A percentile compares a stretch with the other conserved stretches of the same genome.
These are phyloP conservation scores for Aspergillus panamensis DNA, from an alignment of 495 filamentous ascomycete species.

Conservation along the genomic window DNA sequence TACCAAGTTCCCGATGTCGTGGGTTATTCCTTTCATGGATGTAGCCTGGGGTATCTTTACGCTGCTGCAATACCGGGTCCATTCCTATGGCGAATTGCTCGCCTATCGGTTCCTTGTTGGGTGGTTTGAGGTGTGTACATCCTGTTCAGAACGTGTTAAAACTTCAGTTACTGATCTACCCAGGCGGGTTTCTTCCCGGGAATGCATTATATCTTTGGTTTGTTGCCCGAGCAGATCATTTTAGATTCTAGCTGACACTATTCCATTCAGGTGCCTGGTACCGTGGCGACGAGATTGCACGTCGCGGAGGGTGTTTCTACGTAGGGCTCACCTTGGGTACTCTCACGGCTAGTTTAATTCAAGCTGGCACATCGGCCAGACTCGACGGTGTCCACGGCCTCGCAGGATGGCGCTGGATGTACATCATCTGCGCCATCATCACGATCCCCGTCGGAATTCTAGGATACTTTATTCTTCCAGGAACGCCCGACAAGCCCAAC, in stretches of 20 bases:
- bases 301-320: constrained; percentile 49
- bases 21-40: constrained; percentile 40
- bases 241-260: neutral
- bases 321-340: constrained; percentile 47
- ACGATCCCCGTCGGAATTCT: constrained; percentile 48
- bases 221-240: constrained; percentile 37
- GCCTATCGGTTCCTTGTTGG: constrained; percentile 76
- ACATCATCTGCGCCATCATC: constrained; percentile 49
- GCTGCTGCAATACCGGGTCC: constrained; percentile 41
- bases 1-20: constrained; percentile 46
- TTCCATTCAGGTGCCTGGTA: constrained; percentile 28
- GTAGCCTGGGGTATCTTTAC: constrained; percentile 48
- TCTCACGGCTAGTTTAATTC: constrained; percentile 49
- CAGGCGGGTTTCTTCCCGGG: constrained; percentile 43
- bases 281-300: constrained; percentile 38
- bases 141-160: neutral
- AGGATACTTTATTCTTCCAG: constrained; percentile 39
- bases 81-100: constrained; percentile 30
- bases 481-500: constrained; percentile 45
- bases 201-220: constrained; percentile 46
- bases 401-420: constrained; percentile 54
- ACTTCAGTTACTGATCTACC: neutral
- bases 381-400: constrained; percentile 47
- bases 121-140: constrained; percentile 64
- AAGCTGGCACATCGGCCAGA: constrained; percentile 40